Base-by-base conservation (phyloP, 306 rosid genomes). In the Leucaena leucocephala region DNA sequence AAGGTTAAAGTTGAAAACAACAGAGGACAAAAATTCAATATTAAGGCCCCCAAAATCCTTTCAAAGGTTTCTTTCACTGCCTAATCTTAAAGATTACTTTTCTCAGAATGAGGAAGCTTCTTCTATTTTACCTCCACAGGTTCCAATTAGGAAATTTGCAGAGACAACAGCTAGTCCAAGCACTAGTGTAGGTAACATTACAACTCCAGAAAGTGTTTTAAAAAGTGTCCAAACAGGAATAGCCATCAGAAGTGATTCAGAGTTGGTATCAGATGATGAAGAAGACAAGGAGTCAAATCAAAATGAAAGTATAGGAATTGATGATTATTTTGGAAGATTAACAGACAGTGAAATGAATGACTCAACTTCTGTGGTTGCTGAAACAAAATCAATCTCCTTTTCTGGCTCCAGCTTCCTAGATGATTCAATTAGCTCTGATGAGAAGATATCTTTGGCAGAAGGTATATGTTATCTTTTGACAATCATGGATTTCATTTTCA, bases 61-160 rank as follows among this genome's bases (percentile, higher is more conserved):
- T 15, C 62, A 82, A 46, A 87, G 98, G 85, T 85, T 90, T 80
- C 86, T 67, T 43, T 93, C 98, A 35, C 63, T 91, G 12, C 95
- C 93, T 79, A 88, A 87, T 76, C 67, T 93, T 2, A 82, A 84
- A 74, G 71, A 89, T n/a, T 77, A 74, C 71, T 63, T 75, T 73
- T 62, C 82, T 69, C 88, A 69, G 15, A 76, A 15, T 61, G 92
- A 84, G 55, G 93, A 86, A 43, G 66, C 83, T 82, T 48, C 79
- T 40, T 64, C 38, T 61, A 4, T 22, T 74, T 82, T 69, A 61
- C 85, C 88, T 33, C 74, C 87, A 10, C 81, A 59, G 19, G 39
- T 19, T 22, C 82, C 86, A 54, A 7, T 21, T 4, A 76, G 75
- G 67, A 84, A 43, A 71, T 11, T 3, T 38, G 67, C 42, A 39